Conservation (phyloP, 257 asterid genomes). For the Coffea canephora region DNA sequence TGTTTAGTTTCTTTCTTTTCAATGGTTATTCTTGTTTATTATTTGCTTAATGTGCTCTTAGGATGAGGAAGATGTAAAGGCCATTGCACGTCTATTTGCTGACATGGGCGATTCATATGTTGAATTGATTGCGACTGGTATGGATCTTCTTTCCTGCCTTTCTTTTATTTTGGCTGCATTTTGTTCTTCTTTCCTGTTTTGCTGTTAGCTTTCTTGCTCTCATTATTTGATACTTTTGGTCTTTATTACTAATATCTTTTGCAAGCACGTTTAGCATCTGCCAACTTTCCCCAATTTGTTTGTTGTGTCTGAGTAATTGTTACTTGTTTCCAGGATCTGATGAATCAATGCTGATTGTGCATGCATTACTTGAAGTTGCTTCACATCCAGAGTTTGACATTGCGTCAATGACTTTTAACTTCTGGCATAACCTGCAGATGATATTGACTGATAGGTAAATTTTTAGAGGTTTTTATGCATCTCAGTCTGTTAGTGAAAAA, state of each 20-base stretch:
- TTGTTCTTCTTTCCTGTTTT: neutral
- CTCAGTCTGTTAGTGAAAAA: neutral
- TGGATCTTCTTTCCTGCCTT: conserved; percentile 10
- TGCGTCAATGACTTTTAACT: conserved; percentile 98
- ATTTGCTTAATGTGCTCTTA: conserved; percentile 31
- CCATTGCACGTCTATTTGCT: conserved; percentile 95
- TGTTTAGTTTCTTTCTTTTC: conserved; percentile 10
- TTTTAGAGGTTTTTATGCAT: conserved; percentile 7
- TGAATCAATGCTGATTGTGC: conserved; percentile 91
- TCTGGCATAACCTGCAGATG: conserved; percentile 96
- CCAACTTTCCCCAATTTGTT: neutral
- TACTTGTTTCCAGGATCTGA: conserved; percentile 76
- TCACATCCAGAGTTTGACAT: conserved; percentile 96
- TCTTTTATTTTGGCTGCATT: no score
- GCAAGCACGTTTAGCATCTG: neutral
- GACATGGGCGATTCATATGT: conserved; percentile 99
- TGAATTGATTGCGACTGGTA: conserved; percentile 97
- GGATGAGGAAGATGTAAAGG: conserved; percentile 99
- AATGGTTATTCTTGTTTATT: conserved; percentile 19
- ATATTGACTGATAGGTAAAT: conserved; percentile 69
- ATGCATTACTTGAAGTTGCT: conserved; percentile 92
- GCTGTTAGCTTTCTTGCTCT: conserved; percentile 15
- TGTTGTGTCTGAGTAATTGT: conserved; percentile 14
- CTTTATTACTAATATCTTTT: conserved; percentile 13
- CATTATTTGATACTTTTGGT: conserved; percentile 2